Conservation (phyloP, 108 stramenopile genomes). For the Schizochytrium sp. region DNA sequence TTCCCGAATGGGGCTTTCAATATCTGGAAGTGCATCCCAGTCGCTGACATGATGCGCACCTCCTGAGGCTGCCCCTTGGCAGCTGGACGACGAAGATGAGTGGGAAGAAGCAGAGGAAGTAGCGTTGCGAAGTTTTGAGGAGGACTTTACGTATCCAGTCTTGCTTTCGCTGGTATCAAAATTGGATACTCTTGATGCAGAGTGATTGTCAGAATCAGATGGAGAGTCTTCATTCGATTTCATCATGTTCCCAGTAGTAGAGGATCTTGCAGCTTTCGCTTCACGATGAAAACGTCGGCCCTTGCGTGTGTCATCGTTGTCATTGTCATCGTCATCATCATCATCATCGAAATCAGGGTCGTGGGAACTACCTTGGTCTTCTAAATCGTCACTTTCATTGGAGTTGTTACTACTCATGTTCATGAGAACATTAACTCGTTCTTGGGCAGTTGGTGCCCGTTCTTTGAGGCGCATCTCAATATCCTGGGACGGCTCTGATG, state of each 20-base stretch:
- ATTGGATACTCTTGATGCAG: no score
- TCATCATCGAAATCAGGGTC: background rate
- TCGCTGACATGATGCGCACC: background rate
- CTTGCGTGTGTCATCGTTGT: background rate
- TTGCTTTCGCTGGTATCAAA: no score
- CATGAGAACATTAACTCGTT: constrained; percentile 22
- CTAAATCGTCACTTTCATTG: background rate
- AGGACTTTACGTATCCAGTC: no score
- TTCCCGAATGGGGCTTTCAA: background rate
- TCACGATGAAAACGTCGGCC: background rate
- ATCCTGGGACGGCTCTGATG: background rate
- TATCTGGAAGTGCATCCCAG: background rate
- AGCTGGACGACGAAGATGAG: background rate
- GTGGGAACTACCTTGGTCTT: background rate
- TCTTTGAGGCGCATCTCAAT: background rate
- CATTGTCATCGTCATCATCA: background rate
- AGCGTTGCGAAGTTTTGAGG: no score
- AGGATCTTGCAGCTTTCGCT: background rate
- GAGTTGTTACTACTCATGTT: background rate
- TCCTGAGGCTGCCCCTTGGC: background rate
- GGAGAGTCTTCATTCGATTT: background rate
- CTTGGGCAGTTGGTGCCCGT: constrained; percentile 8
- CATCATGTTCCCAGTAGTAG: background rate
- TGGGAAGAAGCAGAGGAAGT: background rate
- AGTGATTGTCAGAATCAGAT: no score